Conservation (phyloP, 164 flowering plant species). For the Hamamelis virginiana region DNA sequence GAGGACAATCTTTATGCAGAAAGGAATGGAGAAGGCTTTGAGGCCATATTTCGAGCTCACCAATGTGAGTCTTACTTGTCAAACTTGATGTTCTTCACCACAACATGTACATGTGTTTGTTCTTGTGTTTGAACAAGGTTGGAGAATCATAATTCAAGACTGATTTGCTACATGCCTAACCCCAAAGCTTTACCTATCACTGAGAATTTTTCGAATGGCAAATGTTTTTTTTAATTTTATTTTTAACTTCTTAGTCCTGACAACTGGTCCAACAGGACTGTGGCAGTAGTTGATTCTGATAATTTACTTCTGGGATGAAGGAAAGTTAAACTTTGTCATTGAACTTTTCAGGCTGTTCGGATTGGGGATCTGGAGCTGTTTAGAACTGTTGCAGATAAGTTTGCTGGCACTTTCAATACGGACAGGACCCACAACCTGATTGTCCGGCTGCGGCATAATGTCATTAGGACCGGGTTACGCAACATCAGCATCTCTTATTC, state of each 20-base stretch:
- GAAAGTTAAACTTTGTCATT: not conserved
- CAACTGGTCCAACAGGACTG: not conserved
- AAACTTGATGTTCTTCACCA: not conserved
- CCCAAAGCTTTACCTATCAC: too few species aligned
- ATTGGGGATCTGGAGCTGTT: slow-evolving; percentile 92
- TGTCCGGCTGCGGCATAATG: slow-evolving; percentile 87
- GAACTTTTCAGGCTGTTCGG: slow-evolving; percentile 74
- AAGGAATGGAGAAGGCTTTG: slow-evolving; percentile 89
- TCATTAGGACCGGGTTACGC: slow-evolving; percentile 88
- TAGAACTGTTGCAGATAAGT: slow-evolving; percentile 69
- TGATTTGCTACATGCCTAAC: not conserved
- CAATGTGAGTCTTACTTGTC: slow-evolving; percentile 55
- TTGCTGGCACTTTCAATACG: slow-evolving; percentile 53
- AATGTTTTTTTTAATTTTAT: too few species aligned
- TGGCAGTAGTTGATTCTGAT: not conserved
- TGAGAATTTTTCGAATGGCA: too few species aligned
- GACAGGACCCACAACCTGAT: slow-evolving; percentile 87
- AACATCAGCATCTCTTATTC: slow-evolving; percentile 94
- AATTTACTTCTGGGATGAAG: not conserved
- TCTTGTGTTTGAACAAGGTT: not conserved
- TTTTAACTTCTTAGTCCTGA: not conserved
- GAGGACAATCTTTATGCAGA: slow-evolving; percentile 94
- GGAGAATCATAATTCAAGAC: not conserved
- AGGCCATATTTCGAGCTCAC: slow-evolving; percentile 98
- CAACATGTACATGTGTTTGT: not conserved